Evolutionary conservation across 2,329 filamentous ascomycete species (phyloP), one percentile per base, ranked within the genome.

Genomic region (Madurella mycetomatis): DNA sequence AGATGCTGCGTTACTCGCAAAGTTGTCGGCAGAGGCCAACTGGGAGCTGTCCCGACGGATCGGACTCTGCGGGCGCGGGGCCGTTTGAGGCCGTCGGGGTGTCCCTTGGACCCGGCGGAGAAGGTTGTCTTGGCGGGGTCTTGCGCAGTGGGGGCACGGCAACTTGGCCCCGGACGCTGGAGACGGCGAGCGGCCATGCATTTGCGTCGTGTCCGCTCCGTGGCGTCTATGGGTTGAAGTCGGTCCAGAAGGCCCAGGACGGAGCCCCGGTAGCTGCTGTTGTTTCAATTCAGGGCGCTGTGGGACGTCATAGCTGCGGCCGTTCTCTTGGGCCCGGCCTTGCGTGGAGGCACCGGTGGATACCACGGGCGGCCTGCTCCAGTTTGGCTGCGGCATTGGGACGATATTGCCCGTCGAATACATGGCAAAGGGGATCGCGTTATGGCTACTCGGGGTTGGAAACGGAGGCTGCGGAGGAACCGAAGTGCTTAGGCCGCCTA

Each of bases 321-420:
- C 25, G 13, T 17, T 25, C 8, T 15, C 16, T 4, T 42, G 17
- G 12, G 15, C 11, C 32, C 39, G 25, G 9, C 3, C n/a, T 15
- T 34, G 47, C 41, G 46, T 34, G 1, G 52, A 16, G 4, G 7
- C 11, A 17, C 18, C n/a, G n/a, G 32, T 7, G 2, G 46, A 41
- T 4, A 41, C 4, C 3, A 12, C 18, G 18, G n/a, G 9, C 4
- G 18, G 45, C 19, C 43, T 43, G 15, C 13, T 31, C 16, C 39
- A 25, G 8, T 50, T 43, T 7, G 17, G 12, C 30, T 53, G 58
- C 1, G 49, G 45, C 32, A 52, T 47, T 2, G 59, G 37, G 13
- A 60, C 46, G 5, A 60, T 39, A 11, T 43, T 61, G 1, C 57
- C 54, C 7, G 53, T 53, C 39, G 58, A 60, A 49, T 53, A 56